Conservation (phyloP, 169 alveolate genomes). For the Eimeria tenella region DNA sequence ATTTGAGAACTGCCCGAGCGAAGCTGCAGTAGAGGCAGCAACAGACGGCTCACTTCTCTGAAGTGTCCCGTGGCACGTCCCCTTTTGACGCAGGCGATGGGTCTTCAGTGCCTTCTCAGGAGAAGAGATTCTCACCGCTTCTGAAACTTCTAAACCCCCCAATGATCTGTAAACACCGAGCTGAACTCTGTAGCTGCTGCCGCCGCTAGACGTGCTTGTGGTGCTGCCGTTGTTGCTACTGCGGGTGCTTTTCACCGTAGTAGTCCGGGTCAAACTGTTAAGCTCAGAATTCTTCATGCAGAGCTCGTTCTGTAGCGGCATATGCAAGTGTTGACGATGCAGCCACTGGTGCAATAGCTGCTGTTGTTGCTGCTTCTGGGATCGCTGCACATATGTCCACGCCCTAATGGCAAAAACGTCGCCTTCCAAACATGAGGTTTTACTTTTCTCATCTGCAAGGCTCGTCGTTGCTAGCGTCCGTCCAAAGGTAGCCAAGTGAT, state of each 20-base stretch:
- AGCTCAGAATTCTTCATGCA: not conserved
- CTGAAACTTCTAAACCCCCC: not conserved
- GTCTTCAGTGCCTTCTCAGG: not conserved
- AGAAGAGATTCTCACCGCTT: not conserved
- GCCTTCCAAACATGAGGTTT: not conserved
- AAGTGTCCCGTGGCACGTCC: not conserved
- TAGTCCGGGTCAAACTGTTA: too few species aligned
- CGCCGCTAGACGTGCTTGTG: not conserved
- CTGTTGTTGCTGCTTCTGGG: conserved; percentile 10
- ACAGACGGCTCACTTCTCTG: not conserved
- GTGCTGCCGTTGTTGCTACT: not conserved
- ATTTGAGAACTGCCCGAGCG: not conserved
- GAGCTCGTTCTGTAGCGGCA: not conserved
- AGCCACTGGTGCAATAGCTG: not conserved
- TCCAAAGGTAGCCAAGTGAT: not conserved
- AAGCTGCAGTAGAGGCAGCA: not conserved
- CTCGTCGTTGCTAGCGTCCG: not conserved
- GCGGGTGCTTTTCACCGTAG: not conserved
- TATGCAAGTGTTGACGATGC: not conserved
- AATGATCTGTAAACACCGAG: not conserved
- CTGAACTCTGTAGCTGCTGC: not conserved
- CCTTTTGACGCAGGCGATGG: not conserved
- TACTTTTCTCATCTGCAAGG: too few species aligned
- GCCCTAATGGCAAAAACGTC: not conserved
- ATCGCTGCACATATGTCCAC: not conserved